Evolutionary conservation across 148 eudicot genomes (phyloP).

Genomic region (Cornus suecica): DNA sequence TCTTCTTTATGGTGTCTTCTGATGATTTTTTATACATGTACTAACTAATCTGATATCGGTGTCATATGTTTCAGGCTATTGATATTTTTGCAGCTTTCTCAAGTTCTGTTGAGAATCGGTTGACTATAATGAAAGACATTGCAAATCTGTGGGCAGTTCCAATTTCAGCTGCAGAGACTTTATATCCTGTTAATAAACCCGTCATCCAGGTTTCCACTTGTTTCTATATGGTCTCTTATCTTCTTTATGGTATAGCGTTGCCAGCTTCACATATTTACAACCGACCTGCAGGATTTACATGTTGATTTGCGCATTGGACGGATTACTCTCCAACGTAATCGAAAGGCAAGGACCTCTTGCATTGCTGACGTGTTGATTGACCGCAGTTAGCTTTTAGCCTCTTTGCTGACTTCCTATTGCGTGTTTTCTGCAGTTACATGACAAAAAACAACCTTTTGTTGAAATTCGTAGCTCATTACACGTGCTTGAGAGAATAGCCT

Average conservation of each 20-base stretch:
- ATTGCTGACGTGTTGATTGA: conserved; percentile 6
- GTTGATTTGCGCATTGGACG: conserved; percentile 69
- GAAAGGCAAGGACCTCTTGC: conserved; percentile 42
- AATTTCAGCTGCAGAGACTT: conserved; percentile 35
- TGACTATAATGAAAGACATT: conserved; percentile 50
- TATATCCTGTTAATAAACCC: conserved; percentile 65
- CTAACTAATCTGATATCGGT: not conserved
- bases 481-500: conserved; percentile 84
- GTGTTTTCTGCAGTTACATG: conserved; percentile 30
- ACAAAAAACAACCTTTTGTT: conserved; percentile 62
- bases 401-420: conserved; percentile 1
- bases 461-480: conserved; percentile 70
- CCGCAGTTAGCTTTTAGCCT: conserved; percentile 4
- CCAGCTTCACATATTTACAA: conserved; percentile 14
- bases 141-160: conserved; percentile 63
- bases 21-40: not conserved
- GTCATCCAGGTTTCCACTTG: conserved; percentile 48
- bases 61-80: conserved; percentile 57
- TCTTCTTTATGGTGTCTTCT: not conserved
- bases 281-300: conserved; percentile 49
- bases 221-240: not conserved
- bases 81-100: conserved; percentile 81
- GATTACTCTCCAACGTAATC: conserved; percentile 41
- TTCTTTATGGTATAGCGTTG: not conserved
- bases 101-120: conserved; percentile 48